Conservation (phyloP, 108 stramenopile species). For the Aureococcus anophagefferens region DNA sequence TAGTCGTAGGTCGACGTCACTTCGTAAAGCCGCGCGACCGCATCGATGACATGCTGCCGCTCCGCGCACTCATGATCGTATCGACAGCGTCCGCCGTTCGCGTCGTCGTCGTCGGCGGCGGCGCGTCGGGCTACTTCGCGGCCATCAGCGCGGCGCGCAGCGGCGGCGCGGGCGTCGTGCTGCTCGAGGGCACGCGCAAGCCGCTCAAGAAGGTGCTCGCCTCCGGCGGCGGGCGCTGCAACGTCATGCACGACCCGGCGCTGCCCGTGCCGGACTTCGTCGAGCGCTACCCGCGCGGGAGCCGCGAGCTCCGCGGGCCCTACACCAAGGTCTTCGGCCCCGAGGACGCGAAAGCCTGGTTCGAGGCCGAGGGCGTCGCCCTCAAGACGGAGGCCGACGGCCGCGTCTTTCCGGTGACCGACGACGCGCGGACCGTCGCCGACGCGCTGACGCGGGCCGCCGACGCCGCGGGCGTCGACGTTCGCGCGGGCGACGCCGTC, state of each 20-base stretch:
- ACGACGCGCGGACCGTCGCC: constrained; percentile 76
- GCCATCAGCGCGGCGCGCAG: constrained; percentile 21
- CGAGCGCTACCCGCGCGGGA: constrained; percentile 72
- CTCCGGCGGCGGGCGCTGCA: constrained; percentile 33
- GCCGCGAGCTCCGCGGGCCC: constrained; percentile 65
- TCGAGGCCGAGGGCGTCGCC: constrained; percentile 66
- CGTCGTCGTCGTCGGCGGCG: constrained; percentile 34
- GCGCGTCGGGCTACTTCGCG: constrained; percentile 32
- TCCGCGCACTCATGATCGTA: too few relatives aligned
- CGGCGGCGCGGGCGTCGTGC: constrained; percentile 4
- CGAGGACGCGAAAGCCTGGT: constrained; percentile 66
- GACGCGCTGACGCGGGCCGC: constrained; percentile 60
- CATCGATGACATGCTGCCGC: too few relatives aligned
- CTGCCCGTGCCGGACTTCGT: constrained; percentile 44
- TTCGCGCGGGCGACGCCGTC: constrained; percentile 15
- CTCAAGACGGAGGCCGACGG: constrained; percentile 85
- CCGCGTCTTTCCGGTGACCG: constrained; percentile 84
- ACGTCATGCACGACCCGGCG: constrained; percentile 24
- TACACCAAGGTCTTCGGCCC: constrained; percentile 66
- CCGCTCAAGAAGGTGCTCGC: constrained; percentile 36
- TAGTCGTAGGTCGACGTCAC: too few relatives aligned
- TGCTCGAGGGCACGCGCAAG: constrained; percentile 21
- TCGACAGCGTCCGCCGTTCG: neutral
- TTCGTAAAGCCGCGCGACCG: too few relatives aligned
- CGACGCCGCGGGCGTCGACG: constrained; percentile 45